phyloP scores from a whole-genome alignment of 2,329 filamentous ascomycete genomes.

The Pseudogymnoascus destructans region DNA sequence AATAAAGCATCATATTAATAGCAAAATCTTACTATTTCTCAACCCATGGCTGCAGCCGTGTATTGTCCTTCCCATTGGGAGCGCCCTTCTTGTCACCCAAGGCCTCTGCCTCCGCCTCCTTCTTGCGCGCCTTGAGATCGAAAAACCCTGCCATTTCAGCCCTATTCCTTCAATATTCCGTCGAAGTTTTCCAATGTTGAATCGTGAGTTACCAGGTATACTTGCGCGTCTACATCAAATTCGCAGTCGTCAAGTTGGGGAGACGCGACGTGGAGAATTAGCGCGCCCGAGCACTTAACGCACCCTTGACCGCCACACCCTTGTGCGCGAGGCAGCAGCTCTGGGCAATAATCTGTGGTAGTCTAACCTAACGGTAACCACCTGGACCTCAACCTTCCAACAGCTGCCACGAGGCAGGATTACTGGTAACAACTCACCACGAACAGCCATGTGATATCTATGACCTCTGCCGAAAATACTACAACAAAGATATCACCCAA shows the following conservation, averaged over 20 bases:
- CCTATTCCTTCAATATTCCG: background rate
- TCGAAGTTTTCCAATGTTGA: background rate
- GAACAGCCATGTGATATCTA: background rate
- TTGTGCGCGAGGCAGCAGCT: background rate
- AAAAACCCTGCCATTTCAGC: conserved; percentile 76
- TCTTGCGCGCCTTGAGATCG: conserved; percentile 82
- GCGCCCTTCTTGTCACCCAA: conserved; percentile 52
- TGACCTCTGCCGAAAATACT: background rate
- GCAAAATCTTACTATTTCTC: conserved; percentile 74
- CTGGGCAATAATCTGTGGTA: background rate
- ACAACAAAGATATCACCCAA: conserved; percentile 13
- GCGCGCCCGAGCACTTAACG: conserved; percentile 1
- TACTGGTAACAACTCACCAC: background rate
- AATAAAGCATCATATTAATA: background rate
- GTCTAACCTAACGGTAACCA: background rate
- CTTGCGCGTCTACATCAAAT: conserved; percentile 1
- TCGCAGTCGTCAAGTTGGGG: background rate
- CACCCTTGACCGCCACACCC: background rate
- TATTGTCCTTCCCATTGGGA: conserved; percentile 45
- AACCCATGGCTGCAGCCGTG: conserved; percentile 80
- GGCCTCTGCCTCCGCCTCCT: conserved; percentile 54
- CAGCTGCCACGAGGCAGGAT: background rate
- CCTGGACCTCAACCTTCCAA: background rate
- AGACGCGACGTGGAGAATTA: conserved; percentile 5
- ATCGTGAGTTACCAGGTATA: background rate